A percentile compares a stretch with the other conserved stretches of the same genome.
Conservation (phyloP, 1,284 basidiomycete genomes). For the Pisolithus thermaeus region DNA sequence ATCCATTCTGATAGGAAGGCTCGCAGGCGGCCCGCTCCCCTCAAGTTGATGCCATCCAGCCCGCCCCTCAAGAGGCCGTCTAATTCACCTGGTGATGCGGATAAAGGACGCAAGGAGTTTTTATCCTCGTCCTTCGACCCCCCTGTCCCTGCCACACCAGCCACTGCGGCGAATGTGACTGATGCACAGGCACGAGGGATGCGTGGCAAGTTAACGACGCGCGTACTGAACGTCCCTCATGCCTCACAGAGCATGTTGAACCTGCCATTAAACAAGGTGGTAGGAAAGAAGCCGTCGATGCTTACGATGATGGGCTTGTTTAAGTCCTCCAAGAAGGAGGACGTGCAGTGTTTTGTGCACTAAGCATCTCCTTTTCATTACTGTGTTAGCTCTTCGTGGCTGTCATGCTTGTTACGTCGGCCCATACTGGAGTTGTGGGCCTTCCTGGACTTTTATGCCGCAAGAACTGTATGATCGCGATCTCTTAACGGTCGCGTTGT, state of each 20-base stretch:
- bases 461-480: too few species aligned
- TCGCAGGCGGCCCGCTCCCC: constrained; percentile 40
- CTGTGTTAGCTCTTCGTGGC: neutral
- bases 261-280: constrained; percentile 11
- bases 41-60: constrained; percentile 32
- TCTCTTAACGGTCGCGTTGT: too few species aligned
- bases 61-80: constrained; percentile 14
- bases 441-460: too few species aligned
- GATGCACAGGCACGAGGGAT: neutral
- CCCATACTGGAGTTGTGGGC: too few species aligned
- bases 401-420: too few species aligned
- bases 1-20: constrained; percentile 25
- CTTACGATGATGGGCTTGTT: constrained; percentile 23
- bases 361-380: constrained; percentile 15
- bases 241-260: constrained; percentile 1
- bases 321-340: constrained; percentile 19
- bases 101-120: constrained; percentile 20
- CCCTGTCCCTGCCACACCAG: constrained; percentile 1
- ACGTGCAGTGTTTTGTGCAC: neutral
- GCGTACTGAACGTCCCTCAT: constrained; percentile 7
- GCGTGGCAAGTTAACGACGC: neutral
- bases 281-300: constrained; percentile 21
- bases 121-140: constrained; percentile 24
- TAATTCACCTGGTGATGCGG: constrained; percentile 21
- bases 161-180: neutral